phyloP scores from a whole-genome alignment of 305 asterid genomes.

The Solanum aculeatissimum region DNA sequence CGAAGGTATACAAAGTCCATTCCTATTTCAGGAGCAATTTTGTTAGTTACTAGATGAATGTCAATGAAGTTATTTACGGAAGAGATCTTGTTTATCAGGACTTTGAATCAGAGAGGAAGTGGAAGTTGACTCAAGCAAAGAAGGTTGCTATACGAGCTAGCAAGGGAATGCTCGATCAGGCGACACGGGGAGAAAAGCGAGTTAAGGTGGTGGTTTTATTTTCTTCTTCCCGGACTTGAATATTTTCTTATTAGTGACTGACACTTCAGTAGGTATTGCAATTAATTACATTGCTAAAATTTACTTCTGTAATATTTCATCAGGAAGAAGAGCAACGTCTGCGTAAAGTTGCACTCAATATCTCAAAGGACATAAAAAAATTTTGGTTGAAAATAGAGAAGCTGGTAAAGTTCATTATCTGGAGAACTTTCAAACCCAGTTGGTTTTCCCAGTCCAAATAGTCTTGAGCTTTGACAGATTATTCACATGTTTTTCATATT shows the following conservation, averaged over 20 bases:
- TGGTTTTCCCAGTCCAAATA: background rate
- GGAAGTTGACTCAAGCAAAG: conserved; percentile 96
- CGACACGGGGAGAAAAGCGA: conserved; percentile 93
- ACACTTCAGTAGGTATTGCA: background rate
- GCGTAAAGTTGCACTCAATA: conserved; percentile 79
- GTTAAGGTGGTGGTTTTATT: conserved; percentile 46
- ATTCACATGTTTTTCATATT: conserved; percentile 10
- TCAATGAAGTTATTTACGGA: background rate
- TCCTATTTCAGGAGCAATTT: background rate
- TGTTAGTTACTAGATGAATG: background rate
- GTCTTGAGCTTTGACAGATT: conserved; percentile 4
- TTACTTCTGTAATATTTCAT: conserved; percentile 7
- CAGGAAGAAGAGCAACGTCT: conserved; percentile 96
- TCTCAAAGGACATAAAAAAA: conserved; percentile 95
- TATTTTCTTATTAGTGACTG: background rate
- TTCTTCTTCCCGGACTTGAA: background rate
- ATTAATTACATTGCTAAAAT: background rate
- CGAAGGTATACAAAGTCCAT: conserved; percentile 49
- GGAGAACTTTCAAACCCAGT: background rate
- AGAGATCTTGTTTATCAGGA: conserved; percentile 39
- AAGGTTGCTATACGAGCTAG: conserved; percentile 94
- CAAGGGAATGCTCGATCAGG: conserved; percentile 95
- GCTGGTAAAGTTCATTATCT: conserved; percentile 48
- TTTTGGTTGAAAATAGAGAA: conserved; percentile 98
- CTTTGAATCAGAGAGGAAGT: conserved; percentile 98